Percentiles rank a stretch among this genome's conserved stretches.
These are phyloP conservation scores for Asterella californica DNA, from an alignment of 225 moss, liverwort and hornwort genomes.

Conservation along the genomic window DNA sequence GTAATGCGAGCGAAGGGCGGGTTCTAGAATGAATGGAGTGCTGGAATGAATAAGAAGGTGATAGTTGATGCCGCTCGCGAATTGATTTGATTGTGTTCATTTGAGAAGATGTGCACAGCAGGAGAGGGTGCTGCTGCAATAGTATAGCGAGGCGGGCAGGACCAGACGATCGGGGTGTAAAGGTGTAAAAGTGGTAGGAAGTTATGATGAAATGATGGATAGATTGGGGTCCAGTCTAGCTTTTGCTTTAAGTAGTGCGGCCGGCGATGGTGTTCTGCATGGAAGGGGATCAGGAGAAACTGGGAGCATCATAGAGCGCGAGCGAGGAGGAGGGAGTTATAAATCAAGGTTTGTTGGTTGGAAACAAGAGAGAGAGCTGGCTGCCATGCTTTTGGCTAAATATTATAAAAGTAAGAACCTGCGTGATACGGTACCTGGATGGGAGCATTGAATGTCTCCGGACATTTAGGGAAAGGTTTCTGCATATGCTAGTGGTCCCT, in stretches of 20 bases:
- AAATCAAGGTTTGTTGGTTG: conserved; percentile 2
- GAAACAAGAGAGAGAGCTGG: background rate
- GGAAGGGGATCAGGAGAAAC: background rate
- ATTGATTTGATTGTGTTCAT: conserved; percentile 1
- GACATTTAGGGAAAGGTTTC: conserved; percentile 7
- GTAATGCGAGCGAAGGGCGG: background rate
- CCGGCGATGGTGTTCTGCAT: background rate
- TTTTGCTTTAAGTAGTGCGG: conserved; percentile 11
- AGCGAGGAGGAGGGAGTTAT: background rate
- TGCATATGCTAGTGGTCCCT: background rate
- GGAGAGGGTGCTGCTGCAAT: background rate
- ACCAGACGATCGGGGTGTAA: conserved; percentile 1
- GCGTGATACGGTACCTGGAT: conserved; percentile 4
- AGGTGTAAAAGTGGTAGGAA: conserved; percentile 4
- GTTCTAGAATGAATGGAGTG: no score
- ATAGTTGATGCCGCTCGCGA: background rate
- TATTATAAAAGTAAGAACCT: conserved; percentile 5
- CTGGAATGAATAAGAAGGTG: background rate
- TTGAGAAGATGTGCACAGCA: background rate
- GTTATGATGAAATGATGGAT: conserved; percentile 5
- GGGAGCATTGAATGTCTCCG: conserved; percentile 4
- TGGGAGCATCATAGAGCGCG: background rate
- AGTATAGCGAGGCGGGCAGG: background rate
- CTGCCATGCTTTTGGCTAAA: background rate
- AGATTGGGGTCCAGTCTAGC: conserved; percentile 10